phyloP scores from a whole-genome alignment of 2,329 filamentous ascomycete genomes.

The Chaetothyriales sp. region DNA sequence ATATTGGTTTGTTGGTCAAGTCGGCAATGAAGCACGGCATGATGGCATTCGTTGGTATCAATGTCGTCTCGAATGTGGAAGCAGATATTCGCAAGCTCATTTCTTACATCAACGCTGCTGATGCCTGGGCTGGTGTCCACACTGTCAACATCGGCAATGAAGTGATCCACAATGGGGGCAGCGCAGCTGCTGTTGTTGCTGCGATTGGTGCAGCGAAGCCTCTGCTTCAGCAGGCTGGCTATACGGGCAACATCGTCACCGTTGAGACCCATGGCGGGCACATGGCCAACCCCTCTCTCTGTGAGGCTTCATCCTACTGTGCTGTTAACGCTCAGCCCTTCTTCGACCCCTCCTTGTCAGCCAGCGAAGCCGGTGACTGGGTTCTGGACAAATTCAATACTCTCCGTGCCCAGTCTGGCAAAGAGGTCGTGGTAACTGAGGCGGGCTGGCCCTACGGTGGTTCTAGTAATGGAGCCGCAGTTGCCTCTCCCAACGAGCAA shows the following conservation, averaged over 20 bases:
- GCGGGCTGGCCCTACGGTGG: slow-evolving; percentile 70
- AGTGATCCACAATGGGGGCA: slow-evolving; percentile 46
- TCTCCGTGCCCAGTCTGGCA: slow-evolving; percentile 35
- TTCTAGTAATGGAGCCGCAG: slow-evolving; percentile 47
- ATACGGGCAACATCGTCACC: slow-evolving; percentile 56
- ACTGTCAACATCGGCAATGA: slow-evolving; percentile 72
- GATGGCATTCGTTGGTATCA: slow-evolving; percentile 63
- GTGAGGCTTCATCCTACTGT: slow-evolving; percentile 59
- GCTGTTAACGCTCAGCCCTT: slow-evolving; percentile 73
- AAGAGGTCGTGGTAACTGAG: slow-evolving; percentile 61
- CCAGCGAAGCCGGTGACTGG: slow-evolving; percentile 53
- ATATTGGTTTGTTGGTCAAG: slow-evolving; percentile 45
- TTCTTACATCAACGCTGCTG: slow-evolving; percentile 24
- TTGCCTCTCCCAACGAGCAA: slow-evolving; percentile 56
- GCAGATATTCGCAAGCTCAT: slow-evolving; percentile 44
- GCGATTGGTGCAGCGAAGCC: slow-evolving; percentile 44
- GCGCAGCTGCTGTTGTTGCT: slow-evolving; percentile 38
- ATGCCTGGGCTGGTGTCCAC: slow-evolving; percentile 54
- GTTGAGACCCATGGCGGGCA: slow-evolving; percentile 64
- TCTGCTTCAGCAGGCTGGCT: slow-evolving; percentile 48
- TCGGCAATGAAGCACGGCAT: slow-evolving; percentile 50
- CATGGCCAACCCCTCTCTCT: slow-evolving; percentile 53
- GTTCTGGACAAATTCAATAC: slow-evolving; percentile 40
- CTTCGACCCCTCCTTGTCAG: slow-evolving; percentile 52
- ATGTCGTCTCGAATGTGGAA: slow-evolving; percentile 42